These are phyloP conservation scores for Angomonas ambiguus DNA, from an alignment of 208 protist species.

Conservation along the genomic window DNA sequence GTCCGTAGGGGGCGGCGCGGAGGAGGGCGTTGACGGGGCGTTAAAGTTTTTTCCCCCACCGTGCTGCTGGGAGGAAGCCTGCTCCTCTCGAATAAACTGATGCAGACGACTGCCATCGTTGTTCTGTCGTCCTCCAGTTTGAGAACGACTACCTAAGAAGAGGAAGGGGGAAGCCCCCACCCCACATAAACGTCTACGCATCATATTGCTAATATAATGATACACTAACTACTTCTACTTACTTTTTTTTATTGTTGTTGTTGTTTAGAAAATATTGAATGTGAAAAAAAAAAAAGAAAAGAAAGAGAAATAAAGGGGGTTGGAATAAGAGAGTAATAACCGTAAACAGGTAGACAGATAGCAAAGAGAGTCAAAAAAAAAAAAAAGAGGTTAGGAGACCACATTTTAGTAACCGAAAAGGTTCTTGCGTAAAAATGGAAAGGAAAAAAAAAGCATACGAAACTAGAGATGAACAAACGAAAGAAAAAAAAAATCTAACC, in stretches of 20 bases:
- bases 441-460: neutral
- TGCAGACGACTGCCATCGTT: conserved; percentile 22
- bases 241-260: neutral
- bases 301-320: neutral
- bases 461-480: neutral
- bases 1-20: conserved; percentile 10
- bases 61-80: neutral
- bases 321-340: neutral
- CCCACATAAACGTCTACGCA: neutral
- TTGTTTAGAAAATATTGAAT: neutral
- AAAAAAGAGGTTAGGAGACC: neutral
- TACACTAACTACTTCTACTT: no score
- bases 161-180: neutral
- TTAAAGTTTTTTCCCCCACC: neutral
- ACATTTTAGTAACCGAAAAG: neutral
- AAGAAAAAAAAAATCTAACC: conserved; percentile 10
- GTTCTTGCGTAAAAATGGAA: neutral
- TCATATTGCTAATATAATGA: conserved; percentile 10
- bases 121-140: neutral
- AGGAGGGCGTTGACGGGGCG: neutral
- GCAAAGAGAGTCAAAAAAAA: neutral
- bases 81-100: conserved; percentile 43
- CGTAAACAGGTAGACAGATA: neutral
- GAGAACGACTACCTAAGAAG: neutral
- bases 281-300: conserved; percentile 13